Evolutionary conservation across 169 alveolate genomes (phyloP), one percentile per base, ranked within the genome.

Genomic region (Plasmodium vinckei): DNA sequence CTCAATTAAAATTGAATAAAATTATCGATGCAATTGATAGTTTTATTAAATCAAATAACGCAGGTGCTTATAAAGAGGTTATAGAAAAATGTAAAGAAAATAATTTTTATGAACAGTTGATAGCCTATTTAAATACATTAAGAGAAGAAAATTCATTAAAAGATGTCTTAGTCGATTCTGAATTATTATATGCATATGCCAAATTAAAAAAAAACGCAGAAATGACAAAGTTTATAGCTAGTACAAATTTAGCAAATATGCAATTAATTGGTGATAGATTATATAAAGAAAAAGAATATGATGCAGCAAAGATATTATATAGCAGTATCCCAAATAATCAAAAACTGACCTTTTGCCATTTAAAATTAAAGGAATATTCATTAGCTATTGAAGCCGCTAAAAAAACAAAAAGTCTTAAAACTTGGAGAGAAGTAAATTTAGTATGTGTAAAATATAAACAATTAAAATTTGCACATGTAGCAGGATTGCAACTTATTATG

Each of bases 381-480:
- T 97, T 96, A 79, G 99, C 99, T 2, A 97, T 98, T 53, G 99
- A 98, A 67, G 98, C 99, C 44, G 99, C 99, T 23, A 96, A 98
- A 95, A 98, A 98, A 92, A 99, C 99, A 47, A 98, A 98, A 92
- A 98, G 98, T 71, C 99, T 99, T 23, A 99, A 98, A 96, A 79
- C 92, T 17, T 92, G 95, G 96, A 96, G 96, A 92, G 98, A 97
- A 92, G 99, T 98, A 68, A 94, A 96, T 92, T 96, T 97, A 71
- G 98, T 98, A 39, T 97, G 99, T 88, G 97, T 97, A 67, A 97
- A 94, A 87, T 94, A 73, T 60, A 79, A 87, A 42, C 91, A 75
- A 53, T 27, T 97, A 93, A 96, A 96, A 82, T 92, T 96, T 73
- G 99, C 99, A 6, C 97, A 96, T 61, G 95, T 96, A 17, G 98